These are phyloP conservation scores for Podaxis pistillaris DNA, from an alignment of 768 basidiomycete genomes.

Conservation along the genomic window DNA sequence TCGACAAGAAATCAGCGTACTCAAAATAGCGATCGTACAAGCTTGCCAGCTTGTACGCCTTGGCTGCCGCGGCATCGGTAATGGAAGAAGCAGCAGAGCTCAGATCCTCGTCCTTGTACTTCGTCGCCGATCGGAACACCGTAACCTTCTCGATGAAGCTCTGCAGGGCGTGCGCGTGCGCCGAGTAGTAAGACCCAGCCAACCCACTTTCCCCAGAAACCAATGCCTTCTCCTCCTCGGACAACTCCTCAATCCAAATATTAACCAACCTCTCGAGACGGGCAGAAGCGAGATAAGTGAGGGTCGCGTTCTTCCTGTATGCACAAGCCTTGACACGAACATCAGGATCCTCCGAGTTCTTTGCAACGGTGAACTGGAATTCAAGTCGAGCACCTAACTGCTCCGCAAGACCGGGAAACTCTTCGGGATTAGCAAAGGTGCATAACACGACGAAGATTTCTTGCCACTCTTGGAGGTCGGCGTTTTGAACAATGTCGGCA, in stretches of 20 bases:
- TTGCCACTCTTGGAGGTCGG: slow-evolving; percentile 91
- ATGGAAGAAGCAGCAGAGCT: slow-evolving; percentile 24
- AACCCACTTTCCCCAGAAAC: slow-evolving; percentile 37
- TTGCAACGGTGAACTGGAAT: slow-evolving; percentile 68
- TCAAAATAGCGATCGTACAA: slow-evolving; percentile 95
- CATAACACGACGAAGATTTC: slow-evolving; percentile 96
- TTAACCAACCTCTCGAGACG: slow-evolving; percentile 83
- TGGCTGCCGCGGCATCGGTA: slow-evolving; percentile 38
- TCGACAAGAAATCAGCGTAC: slow-evolving; percentile 88
- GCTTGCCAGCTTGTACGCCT: slow-evolving; percentile 77
- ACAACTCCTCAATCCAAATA: slow-evolving; percentile 90
- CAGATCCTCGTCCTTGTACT: slow-evolving; percentile 76
- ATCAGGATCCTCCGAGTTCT: slow-evolving; percentile 46
- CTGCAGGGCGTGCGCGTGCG: slow-evolving; percentile 84
- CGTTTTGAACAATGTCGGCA: slow-evolving; percentile 92
- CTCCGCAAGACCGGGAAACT: slow-evolving; percentile 86
- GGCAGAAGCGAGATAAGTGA: slow-evolving; percentile 92
- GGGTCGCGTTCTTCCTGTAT: slow-evolving; percentile 82
- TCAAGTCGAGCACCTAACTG: slow-evolving; percentile 91
- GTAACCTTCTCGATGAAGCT: slow-evolving; percentile 96
- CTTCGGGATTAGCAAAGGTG: slow-evolving; percentile 84
- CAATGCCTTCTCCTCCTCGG: slow-evolving; percentile 73
- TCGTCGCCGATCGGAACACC: slow-evolving; percentile 85
- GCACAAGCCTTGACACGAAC: slow-evolving; percentile 39
- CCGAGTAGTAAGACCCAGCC: slow-evolving; percentile 64